These are phyloP conservation scores for Aureobasidium subglaciale DNA, from an alignment of 2,329 filamentous ascomycete species.

Conservation along the genomic window DNA sequence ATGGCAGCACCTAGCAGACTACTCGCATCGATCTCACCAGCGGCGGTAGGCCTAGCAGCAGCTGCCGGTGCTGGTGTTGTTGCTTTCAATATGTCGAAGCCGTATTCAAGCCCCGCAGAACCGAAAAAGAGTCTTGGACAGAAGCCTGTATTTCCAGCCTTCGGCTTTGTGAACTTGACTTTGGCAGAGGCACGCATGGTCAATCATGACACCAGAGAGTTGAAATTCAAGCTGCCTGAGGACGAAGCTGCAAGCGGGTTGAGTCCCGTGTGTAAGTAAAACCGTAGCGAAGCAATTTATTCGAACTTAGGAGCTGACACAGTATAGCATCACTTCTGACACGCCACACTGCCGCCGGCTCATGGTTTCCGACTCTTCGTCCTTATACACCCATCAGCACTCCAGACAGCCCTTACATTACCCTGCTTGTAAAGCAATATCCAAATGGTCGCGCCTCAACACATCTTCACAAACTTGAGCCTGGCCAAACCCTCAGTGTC, in stretches of 20 bases:
- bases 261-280: conserved; percentile 9
- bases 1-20: conserved; percentile 9
- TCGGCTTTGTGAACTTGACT: conserved; percentile 40
- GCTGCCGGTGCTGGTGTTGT: not conserved
- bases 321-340: conserved; percentile 51
- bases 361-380: conserved; percentile 52
- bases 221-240: conserved; percentile 51
- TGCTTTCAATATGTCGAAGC: not conserved
- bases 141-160: conserved; percentile 16
- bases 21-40: conserved; percentile 2
- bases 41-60: not conserved
- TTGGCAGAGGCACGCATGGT: conserved; percentile 47
- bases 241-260: conserved; percentile 44
- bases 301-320: not conserved
- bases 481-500: conserved; percentile 56
- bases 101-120: not conserved
- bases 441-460: conserved; percentile 57
- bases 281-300: no score
- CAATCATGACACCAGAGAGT: conserved; percentile 53
- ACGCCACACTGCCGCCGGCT: conserved; percentile 50
- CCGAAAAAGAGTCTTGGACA: not conserved
- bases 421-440: conserved; percentile 63
- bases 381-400: conserved; percentile 60
- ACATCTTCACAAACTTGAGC: conserved; percentile 58
- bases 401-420: conserved; percentile 53